phyloP scores from a whole-genome alignment of 2,329 filamentous ascomycete genomes.

The Aspergillus udagawae region DNA sequence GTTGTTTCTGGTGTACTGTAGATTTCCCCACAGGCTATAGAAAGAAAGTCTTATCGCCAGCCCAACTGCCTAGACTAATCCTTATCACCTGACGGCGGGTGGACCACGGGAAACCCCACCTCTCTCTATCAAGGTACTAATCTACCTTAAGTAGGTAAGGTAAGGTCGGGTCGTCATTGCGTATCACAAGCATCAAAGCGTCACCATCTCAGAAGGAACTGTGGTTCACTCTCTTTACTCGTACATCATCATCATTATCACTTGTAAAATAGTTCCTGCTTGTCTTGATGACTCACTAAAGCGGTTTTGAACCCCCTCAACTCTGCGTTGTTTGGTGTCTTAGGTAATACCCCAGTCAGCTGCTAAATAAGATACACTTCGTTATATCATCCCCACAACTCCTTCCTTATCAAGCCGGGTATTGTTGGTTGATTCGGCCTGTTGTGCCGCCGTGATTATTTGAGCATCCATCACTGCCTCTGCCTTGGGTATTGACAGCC shows the following conservation, averaged over 20 bases:
- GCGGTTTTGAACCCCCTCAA: neutral
- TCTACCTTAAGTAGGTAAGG: neutral
- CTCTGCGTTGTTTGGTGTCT: neutral
- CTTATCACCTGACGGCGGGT: neutral
- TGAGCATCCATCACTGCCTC: neutral
- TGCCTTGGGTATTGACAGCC: neutral
- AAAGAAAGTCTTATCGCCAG: neutral
- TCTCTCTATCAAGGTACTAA: neutral
- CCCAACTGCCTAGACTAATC: neutral
- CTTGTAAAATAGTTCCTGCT: neutral
- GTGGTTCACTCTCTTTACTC: neutral
- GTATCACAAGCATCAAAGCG: neutral
- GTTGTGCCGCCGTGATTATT: neutral
- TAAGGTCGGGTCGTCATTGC: neutral
- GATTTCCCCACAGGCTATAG: neutral
- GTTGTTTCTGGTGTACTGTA: too few relatives aligned
- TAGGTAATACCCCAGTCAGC: neutral
- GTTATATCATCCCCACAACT: neutral
- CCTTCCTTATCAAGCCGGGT: neutral
- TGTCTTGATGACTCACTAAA: neutral
- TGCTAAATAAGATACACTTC: neutral
- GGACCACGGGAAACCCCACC: neutral
- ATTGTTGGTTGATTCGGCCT: neutral
- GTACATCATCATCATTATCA: constrained; percentile 8
- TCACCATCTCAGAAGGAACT: neutral